Percentiles rank a stretch among this genome's conserved stretches.
phyloP scores from a whole-genome alignment of 2,329 filamentous ascomycete genomes.

The Talaromyces marneffei region DNA sequence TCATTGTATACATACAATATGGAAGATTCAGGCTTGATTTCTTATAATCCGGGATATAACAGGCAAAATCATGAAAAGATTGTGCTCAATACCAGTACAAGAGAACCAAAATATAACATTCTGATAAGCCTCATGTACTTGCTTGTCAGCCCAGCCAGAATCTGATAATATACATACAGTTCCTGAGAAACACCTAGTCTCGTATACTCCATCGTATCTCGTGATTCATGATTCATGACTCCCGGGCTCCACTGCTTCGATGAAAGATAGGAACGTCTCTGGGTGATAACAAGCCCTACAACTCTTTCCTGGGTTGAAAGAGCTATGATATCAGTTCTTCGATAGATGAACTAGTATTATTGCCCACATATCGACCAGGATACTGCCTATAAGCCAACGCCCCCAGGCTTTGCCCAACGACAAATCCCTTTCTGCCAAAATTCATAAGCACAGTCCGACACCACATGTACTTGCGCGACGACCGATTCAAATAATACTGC shows the following conservation, averaged over 20 bases:
- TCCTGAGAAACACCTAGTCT: neutral
- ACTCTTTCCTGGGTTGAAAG: neutral
- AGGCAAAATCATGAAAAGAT: neutral
- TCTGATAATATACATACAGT: neutral
- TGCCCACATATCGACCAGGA: slow-evolving; percentile 10
- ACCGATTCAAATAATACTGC: slow-evolving; percentile 7
- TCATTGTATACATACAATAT: neutral
- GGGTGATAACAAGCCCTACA: neutral
- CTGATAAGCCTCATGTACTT: neutral
- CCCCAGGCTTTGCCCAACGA: slow-evolving; percentile 11
- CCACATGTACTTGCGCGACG: slow-evolving; percentile 12
- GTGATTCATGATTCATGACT: neutral
- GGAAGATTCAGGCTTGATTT: too few relatives aligned
- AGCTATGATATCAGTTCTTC: neutral
- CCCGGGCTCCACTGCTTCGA: neutral
- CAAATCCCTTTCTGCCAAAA: slow-evolving; percentile 14
- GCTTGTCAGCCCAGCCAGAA: neutral
- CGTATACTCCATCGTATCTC: neutral
- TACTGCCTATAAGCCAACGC: slow-evolving; percentile 9
- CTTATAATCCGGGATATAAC: neutral
- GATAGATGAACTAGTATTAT: neutral
- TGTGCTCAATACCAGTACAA: neutral
- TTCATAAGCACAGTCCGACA: slow-evolving; percentile 14
- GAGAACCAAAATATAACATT: neutral
- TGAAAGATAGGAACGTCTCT: neutral